These are phyloP conservation scores for Lecanicillium sp. DNA, from an alignment of 2,329 filamentous ascomycete genomes.

Conservation along the genomic window DNA sequence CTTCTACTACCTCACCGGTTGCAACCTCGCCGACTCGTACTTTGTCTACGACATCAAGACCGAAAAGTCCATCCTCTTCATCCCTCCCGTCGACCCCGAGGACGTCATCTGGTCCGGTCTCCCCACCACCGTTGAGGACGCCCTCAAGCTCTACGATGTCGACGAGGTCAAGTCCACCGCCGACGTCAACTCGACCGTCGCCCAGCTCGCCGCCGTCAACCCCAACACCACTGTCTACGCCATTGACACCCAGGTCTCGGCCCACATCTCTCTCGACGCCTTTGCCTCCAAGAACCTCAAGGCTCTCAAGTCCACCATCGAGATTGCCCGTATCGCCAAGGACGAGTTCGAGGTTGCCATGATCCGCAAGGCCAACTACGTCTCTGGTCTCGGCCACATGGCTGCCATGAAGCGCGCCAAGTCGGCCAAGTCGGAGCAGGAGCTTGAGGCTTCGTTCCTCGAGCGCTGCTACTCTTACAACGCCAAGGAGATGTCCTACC, in stretches of 20 bases:
- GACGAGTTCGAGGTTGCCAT: conserved; percentile 69
- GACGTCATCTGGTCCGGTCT: conserved; percentile 91
- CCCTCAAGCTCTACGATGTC: conserved; percentile 70
- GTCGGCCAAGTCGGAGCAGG: conserved; percentile 66
- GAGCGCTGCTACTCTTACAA: conserved; percentile 69
- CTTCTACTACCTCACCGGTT: conserved; percentile 94
- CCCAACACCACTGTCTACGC: conserved; percentile 56
- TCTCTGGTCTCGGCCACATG: conserved; percentile 62
- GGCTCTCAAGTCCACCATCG: conserved; percentile 56
- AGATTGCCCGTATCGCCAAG: conserved; percentile 64
- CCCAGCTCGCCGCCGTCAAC: conserved; percentile 39
- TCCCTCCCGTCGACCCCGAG: conserved; percentile 82
- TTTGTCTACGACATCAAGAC: conserved; percentile 73
- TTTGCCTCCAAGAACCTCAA: conserved; percentile 59
- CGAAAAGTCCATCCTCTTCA: conserved; percentile 75
- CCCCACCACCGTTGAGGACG: conserved; percentile 70
- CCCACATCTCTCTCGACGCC: conserved; percentile 62
- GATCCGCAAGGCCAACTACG: conserved; percentile 64
- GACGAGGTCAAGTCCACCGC: conserved; percentile 68
- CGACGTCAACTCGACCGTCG: conserved; percentile 69
- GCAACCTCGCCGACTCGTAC: conserved; percentile 69
- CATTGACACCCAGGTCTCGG: conserved; percentile 71
- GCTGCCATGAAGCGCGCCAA: conserved; percentile 56
- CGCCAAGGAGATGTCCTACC: conserved; percentile 79
- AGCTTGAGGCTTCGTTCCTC: conserved; percentile 77